Evolutionary conservation across 805 yeast species (phyloP).

Genomic region (Pichia thaimueangensis): DNA sequence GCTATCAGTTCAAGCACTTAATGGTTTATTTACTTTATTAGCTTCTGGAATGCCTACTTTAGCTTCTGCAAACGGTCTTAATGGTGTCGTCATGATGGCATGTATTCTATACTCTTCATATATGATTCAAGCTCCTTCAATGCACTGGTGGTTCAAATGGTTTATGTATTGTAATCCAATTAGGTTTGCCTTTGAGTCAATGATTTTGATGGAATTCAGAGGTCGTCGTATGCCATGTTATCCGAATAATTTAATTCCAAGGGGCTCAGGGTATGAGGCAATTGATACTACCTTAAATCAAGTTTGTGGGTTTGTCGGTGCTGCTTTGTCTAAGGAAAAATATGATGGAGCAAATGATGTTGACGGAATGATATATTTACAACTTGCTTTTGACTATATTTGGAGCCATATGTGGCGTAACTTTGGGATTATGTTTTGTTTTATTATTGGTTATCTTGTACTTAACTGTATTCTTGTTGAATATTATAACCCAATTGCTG

Average conservation of each 20-base stretch:
- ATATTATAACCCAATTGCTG: slow-evolving; percentile 23
- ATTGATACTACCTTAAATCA: slow-evolving; percentile 31
- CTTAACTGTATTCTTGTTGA: slow-evolving; percentile 28
- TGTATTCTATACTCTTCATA: slow-evolving; percentile 56
- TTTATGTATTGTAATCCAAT: slow-evolving; percentile 44
- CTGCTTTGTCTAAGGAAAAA: slow-evolving; percentile 26
- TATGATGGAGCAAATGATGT: slow-evolving; percentile 32
- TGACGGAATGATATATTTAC: slow-evolving; percentile 45
- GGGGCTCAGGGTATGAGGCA: slow-evolving; percentile 46
- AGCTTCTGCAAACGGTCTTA: slow-evolving; percentile 52
- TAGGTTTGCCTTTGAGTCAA: slow-evolving; percentile 45
- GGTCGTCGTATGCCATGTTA: slow-evolving; percentile 48
- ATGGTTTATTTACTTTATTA: slow-evolving; percentile 46
- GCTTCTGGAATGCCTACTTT: slow-evolving; percentile 45
- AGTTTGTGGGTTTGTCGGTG: slow-evolving; percentile 49
- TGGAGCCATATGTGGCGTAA: slow-evolving; percentile 74
- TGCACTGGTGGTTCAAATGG: slow-evolving; percentile 63
- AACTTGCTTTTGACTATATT: slow-evolving; percentile 41
- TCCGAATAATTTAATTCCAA: slow-evolving; percentile 37
- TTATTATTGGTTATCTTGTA: slow-evolving; percentile 34
- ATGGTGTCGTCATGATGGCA: slow-evolving; percentile 48
- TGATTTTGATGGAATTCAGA: slow-evolving; percentile 53
- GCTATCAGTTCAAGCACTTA: slow-evolving; percentile 37
- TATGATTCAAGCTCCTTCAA: slow-evolving; percentile 50
- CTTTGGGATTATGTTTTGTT: slow-evolving; percentile 47